These are phyloP conservation scores for Ganoderma resinaceum DNA, from an alignment of 1,284 basidiomycete species.

Conservation along the genomic window DNA sequence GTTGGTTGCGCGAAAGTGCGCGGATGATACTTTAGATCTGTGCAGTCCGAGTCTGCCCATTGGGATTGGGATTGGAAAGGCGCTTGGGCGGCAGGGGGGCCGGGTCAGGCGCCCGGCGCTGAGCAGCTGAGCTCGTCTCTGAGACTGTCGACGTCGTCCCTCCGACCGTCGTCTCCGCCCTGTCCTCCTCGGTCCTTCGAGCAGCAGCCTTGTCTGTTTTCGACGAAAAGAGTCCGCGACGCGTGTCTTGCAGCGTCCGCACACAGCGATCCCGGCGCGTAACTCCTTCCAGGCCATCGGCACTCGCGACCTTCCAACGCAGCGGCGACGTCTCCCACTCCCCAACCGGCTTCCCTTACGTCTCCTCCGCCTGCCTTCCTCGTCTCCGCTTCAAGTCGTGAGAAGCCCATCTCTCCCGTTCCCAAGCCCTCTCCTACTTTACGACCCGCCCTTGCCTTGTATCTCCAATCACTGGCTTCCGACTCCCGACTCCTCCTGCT, in stretches of 20 bases:
- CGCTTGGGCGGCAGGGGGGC: conserved; percentile 6
- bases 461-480: conserved; percentile 22
- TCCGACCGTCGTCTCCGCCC: conserved; percentile 1
- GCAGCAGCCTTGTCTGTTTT: neutral
- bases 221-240: neutral
- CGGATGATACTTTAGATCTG: conserved; percentile 21
- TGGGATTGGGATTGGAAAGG: conserved; percentile 9
- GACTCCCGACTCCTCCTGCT: conserved; percentile 26
- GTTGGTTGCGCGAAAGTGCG: neutral
- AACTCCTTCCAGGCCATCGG: conserved; percentile 28
- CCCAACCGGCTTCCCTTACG: conserved; percentile 19
- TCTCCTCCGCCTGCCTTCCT: conserved; percentile 18
- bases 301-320: conserved; percentile 23
- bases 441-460: conserved; percentile 28
- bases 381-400: conserved; percentile 29
- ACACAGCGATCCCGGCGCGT: conserved; percentile 3
- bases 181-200: neutral
- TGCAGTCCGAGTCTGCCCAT: too few species aligned
- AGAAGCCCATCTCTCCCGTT: conserved; percentile 29
- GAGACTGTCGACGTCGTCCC: neutral
- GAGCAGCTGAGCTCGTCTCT: neutral
- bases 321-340: conserved; percentile 31
- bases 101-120: conserved; percentile 6
- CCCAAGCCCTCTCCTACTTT: conserved; percentile 35
- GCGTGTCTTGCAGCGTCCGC: conserved; percentile 7